Evolutionary conservation across 2,329 filamentous ascomycete genomes (phyloP).

Genomic region (Cryphonectria parasitica): DNA sequence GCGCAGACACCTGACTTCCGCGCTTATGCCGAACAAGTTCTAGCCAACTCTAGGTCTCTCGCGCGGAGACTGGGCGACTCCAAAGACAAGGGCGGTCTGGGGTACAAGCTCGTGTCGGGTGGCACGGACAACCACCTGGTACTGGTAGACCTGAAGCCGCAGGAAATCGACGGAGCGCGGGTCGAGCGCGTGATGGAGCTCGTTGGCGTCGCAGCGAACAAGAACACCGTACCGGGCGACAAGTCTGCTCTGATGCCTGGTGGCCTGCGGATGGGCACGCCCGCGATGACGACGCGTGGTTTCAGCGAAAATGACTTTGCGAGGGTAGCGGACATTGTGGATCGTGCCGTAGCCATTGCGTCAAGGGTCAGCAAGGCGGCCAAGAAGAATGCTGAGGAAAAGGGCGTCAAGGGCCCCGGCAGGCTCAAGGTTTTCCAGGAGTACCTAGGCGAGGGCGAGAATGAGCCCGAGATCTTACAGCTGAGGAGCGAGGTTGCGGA

Average conservation of each 20-base stretch:
- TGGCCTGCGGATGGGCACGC: conserved; percentile 90
- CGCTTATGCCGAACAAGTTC: conserved; percentile 86
- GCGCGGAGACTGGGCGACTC: conserved; percentile 67
- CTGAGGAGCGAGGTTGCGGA: conserved; percentile 75
- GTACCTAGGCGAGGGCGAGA: conserved; percentile 68
- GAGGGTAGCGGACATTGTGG: conserved; percentile 82
- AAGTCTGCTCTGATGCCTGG: conserved; percentile 91
- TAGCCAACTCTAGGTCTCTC: conserved; percentile 89
- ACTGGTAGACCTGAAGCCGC: conserved; percentile 86
- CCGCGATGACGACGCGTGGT: conserved; percentile 97
- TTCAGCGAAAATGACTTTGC: conserved; percentile 88
- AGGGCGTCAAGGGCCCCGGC: conserved; percentile 66
- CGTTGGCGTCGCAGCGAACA: conserved; percentile 96
- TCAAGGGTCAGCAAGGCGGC: conserved; percentile 75
- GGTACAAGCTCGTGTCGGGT: conserved; percentile 88
- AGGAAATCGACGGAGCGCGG: conserved; percentile 83
- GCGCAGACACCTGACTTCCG: conserved; percentile 88
- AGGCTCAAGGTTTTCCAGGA: conserved; percentile 71
- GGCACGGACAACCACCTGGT: conserved; percentile 98
- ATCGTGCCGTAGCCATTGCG: conserved; percentile 79
- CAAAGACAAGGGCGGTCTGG: conserved; percentile 76
- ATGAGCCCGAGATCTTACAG: conserved; percentile 72
- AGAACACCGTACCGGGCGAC: conserved; percentile 97
- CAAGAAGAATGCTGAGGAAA: conserved; percentile 68
- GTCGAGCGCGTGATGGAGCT: conserved; percentile 90